Percentiles rank a stretch among this genome's conserved stretches.
Conservation (phyloP, 2,329 filamentous ascomycete genomes). For the Aspergillus fumigatiaffinis region DNA sequence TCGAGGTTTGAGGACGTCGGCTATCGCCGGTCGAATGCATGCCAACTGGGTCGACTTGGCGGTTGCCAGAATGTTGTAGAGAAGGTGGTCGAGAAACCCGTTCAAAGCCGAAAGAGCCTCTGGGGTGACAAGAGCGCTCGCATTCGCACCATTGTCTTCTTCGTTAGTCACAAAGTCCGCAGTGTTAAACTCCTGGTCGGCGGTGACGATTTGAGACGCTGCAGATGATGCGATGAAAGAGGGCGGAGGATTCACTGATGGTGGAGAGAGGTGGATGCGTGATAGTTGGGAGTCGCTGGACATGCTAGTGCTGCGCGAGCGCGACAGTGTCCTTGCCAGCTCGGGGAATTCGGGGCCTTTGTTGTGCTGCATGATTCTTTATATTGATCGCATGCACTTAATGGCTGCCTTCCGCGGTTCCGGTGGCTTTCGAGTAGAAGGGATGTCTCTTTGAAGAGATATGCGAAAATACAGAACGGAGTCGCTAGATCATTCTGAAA, state of each 20-base stretch:
- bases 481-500: not conserved
- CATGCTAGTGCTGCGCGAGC: slow-evolving; percentile 39
- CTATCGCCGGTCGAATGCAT: slow-evolving; percentile 74
- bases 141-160: slow-evolving; percentile 60
- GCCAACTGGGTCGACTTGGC: slow-evolving; percentile 74
- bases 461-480: not conserved
- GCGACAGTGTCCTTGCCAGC: slow-evolving; percentile 24
- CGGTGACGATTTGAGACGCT: slow-evolving; percentile 86
- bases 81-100: slow-evolving; percentile 84
- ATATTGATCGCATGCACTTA: slow-evolving; percentile 8
- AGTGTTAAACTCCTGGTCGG: slow-evolving; percentile 73
- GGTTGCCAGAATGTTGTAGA: slow-evolving; percentile 82
- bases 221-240: slow-evolving; percentile 85
- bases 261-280: slow-evolving; percentile 55
- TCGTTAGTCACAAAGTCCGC: slow-evolving; percentile 67
- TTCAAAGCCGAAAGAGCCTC: slow-evolving; percentile 77
- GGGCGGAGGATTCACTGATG: slow-evolving; percentile 69
- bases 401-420: not conserved
- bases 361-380: slow-evolving; percentile 27
- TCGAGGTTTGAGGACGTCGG: slow-evolving; percentile 82
- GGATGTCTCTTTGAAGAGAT: not conserved
- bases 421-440: not conserved
- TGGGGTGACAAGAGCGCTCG: slow-evolving; percentile 68
- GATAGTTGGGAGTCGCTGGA: slow-evolving; percentile 35
- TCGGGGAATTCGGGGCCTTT: slow-evolving; percentile 30